Base-by-base conservation (phyloP, 2,329 filamentous ascomycete genomes). In the Colletotrichum chlorophyti region DNA sequence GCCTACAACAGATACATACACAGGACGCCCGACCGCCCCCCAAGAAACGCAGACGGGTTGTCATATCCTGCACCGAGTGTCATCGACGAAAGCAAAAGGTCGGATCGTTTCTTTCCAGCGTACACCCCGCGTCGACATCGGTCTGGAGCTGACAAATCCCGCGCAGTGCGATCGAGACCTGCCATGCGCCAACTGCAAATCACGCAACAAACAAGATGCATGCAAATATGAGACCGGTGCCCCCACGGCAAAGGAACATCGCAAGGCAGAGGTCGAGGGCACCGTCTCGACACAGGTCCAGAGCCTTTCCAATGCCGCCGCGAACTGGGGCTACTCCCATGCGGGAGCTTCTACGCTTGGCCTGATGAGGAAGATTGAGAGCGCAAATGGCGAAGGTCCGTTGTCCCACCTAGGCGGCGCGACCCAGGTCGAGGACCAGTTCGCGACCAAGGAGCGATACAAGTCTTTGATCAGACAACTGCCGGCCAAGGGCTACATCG, bases 61-160 rank as follows among this genome's bases (percentile, higher is more conserved):
- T 87, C 40, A 84, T 88, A 55, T 87, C 83, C 7, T 88, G 85
- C 64, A 84, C 80, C 10, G 85, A 88, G 67, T 88, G 85, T 64
- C 85, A 88, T 69, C 76, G 85, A 60, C 78, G 85, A 59, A 88
- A 88, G 67, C 83, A 86, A 67, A 85, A 85, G 77, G 82, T 51
- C 53, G 38, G 19, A 51, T 31, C 21, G 5, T 27, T 15, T 29
- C 48, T 23, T 19, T 51, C 24, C 45, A 48, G 6, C 48, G 23
- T 5, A 24, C 17, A 9, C 11, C 31, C 31, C 6, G 19, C 9
- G 12, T 43, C 29, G 26, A 12, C n/a, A 14, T 34, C 26, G 14
- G 47, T 52, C n/a, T n/a, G n/a, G n/a, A 31, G 45, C 46, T 57
- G 37, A 57, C 47, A 34, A 15, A 9, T 59, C 62, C 53, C 51